Evolutionary conservation across 192 early-diverging fungal genomes (phyloP).

Genomic region (Backusella tuberculispora): DNA sequence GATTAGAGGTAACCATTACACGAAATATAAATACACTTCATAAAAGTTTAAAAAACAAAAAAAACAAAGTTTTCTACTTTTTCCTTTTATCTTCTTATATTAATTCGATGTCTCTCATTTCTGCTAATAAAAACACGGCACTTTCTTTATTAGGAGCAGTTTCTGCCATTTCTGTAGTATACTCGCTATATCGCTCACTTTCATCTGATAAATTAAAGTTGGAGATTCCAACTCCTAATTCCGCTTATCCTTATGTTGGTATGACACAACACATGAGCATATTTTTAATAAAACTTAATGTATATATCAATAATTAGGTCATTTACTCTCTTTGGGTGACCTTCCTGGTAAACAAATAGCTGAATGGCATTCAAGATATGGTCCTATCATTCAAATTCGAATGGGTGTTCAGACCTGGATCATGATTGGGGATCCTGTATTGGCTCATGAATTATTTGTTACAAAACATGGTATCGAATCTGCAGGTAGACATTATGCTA

Average conservation of each 20-base stretch:
- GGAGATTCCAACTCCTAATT: background rate
- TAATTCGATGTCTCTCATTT: background rate
- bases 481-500: background rate
- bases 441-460: slow-evolving; percentile 21
- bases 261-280: background rate
- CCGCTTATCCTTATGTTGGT: background rate
- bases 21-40: background rate
- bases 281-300: background rate
- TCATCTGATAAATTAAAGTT: background rate
- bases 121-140: background rate
- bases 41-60: background rate
- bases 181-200: slow-evolving; percentile 1
- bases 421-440: slow-evolving; percentile 2
- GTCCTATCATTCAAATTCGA: background rate
- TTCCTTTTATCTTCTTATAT: background rate
- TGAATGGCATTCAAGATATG: background rate
- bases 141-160: background rate
- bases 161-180: background rate
- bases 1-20: background rate
- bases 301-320: background rate
- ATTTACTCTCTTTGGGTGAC: background rate
- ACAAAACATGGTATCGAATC: background rate
- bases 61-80: background rate
- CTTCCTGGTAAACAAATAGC: background rate
- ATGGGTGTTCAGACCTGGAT: slow-evolving; percentile 25